Evolutionary conservation across 257 asterid genomes (phyloP).

Genomic region (Primulina eburnea): DNA sequence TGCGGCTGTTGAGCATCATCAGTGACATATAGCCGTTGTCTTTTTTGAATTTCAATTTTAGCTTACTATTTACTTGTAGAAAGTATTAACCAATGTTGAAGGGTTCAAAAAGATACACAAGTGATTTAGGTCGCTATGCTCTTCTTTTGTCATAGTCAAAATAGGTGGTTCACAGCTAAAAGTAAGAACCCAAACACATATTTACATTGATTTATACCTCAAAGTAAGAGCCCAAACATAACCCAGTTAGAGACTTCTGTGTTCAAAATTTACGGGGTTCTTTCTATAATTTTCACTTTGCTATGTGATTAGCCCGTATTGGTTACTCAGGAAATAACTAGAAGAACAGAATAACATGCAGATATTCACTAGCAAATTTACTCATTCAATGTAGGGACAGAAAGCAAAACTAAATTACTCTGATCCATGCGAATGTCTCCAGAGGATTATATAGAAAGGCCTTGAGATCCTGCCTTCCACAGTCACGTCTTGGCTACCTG

Average conservation of each 20-base stretch:
- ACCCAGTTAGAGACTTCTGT: constrained; percentile 5
- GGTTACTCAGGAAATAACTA: neutral
- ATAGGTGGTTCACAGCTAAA: constrained; percentile 1
- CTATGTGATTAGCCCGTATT: neutral
- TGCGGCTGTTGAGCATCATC: neutral
- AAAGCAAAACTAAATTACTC: constrained; percentile 41
- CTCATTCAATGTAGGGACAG: neutral
- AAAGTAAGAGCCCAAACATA: neutral
- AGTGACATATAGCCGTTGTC: neutral
- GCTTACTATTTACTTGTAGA: neutral
- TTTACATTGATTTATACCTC: neutral
- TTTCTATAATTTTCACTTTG: neutral
- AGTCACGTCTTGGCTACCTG: constrained; percentile 32
- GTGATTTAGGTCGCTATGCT: neutral
- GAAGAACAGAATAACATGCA: neutral
- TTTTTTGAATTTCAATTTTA: neutral
- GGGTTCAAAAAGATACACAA: constrained; percentile 6
- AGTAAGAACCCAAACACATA: neutral
- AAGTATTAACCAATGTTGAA: neutral
- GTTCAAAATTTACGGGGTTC: neutral
- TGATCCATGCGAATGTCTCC: constrained; percentile 52
- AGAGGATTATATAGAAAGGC: constrained; percentile 14
- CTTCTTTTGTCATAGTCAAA: constrained; percentile 4
- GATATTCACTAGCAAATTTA: constrained; percentile 17
- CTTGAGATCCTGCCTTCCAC: constrained; percentile 27